Evolutionary conservation across 1,284 basidiomycete species (phyloP).

Genomic region (Moesziomyces sp.): DNA sequence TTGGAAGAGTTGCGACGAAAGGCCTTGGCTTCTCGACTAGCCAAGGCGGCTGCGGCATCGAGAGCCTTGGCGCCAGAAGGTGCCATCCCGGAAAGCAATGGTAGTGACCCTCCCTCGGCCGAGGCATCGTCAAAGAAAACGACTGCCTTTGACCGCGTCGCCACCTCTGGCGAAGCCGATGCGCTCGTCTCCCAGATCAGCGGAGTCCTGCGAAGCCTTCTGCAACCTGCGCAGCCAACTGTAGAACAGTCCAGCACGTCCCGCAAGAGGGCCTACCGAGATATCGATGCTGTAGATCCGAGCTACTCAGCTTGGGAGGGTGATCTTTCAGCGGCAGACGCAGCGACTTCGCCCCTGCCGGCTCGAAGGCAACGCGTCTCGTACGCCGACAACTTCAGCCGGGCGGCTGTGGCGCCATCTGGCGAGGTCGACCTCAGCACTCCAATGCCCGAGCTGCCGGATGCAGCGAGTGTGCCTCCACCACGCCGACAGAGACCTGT

Average conservation of each 20-base stretch:
- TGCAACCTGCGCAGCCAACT: slow-evolving; percentile 4
- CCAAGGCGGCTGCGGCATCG: slow-evolving; percentile 21
- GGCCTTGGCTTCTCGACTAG: slow-evolving; percentile 29
- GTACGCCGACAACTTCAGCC: slow-evolving; percentile 41
- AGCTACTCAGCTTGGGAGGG: background rate
- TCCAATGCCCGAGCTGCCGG: slow-evolving; percentile 25
- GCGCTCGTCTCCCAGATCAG: slow-evolving; percentile 31
- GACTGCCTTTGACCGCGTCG: slow-evolving; percentile 21
- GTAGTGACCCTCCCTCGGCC: background rate
- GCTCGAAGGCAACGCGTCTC: slow-evolving; percentile 39
- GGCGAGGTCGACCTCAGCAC: slow-evolving; percentile 42
- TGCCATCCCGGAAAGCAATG: background rate
- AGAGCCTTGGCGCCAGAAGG: background rate
- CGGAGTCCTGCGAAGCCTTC: slow-evolving; percentile 20
- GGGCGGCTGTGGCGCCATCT: slow-evolving; percentile 15
- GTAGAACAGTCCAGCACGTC: slow-evolving; percentile 5
- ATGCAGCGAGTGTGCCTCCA: slow-evolving; percentile 1
- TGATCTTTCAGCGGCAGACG: slow-evolving; percentile 12
- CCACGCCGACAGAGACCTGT: slow-evolving; percentile 20
- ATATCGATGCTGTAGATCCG: slow-evolving; percentile 31
- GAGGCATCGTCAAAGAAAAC: background rate
- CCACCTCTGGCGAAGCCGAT: slow-evolving; percentile 28
- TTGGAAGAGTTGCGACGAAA: slow-evolving; percentile 34
- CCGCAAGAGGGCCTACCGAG: slow-evolving; percentile 35
- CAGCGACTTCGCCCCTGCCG: background rate